Percentiles rank a stretch among this genome's conserved stretches.
phyloP scores from a whole-genome alignment of 768 basidiomycete genomes.

The Serpula lacrymans region DNA sequence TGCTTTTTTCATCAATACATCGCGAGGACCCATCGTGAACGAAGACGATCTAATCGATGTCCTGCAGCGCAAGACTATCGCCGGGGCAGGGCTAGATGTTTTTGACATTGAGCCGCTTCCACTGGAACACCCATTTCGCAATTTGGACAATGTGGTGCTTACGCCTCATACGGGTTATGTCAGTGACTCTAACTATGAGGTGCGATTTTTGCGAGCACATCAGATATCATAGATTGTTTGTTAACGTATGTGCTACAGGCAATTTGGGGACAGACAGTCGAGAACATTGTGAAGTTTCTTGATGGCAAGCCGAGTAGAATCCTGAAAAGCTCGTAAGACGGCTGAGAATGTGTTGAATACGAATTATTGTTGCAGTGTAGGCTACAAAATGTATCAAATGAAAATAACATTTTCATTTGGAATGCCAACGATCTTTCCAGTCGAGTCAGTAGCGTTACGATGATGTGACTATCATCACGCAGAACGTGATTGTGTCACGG shows the following conservation, averaged over 20 bases:
- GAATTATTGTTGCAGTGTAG: no score
- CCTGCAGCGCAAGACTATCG: conserved; percentile 44
- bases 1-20: conserved; percentile 64
- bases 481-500: no score
- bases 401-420: no score
- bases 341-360: not conserved
- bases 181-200: conserved; percentile 49
- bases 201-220: conserved; percentile 17
- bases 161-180: conserved; percentile 64
- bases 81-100: conserved; percentile 64
- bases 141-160: conserved; percentile 50
- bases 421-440: no score
- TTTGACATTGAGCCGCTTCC: conserved; percentile 66
- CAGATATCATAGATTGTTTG: not conserved
- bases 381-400: no score
- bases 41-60: conserved; percentile 51
- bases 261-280: conserved; percentile 53
- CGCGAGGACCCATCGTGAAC: conserved; percentile 62
- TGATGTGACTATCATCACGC: no score
- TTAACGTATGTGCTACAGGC: conserved; percentile 26
- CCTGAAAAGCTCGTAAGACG: not conserved
- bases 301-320: conserved; percentile 35
- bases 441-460: no score
- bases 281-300: conserved; percentile 55
- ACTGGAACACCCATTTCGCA: conserved; percentile 50